Base-by-base conservation (phyloP, 148 eudicot genomes). In the Chenopodium suecicum region DNA sequence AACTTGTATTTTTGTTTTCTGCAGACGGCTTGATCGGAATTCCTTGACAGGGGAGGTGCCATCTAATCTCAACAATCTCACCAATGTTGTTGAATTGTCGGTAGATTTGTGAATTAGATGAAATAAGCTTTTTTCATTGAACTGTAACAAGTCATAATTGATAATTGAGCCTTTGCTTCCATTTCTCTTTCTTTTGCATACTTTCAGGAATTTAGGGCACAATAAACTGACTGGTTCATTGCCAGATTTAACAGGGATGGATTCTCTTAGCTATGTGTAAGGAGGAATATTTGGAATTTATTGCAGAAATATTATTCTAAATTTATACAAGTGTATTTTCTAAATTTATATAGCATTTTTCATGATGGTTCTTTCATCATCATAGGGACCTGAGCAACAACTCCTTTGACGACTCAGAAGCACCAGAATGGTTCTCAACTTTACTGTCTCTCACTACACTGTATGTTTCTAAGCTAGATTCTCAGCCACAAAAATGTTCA, bases 331-430 rank as follows among this genome's bases (percentile, higher is more conserved):
- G 0, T 0, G 58, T 7, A 47, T 2, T 80, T 19, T 23, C 19
- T 29, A 46, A 25, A 64, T 47, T 60, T 64, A 27, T 66, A 27
- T 1, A 56, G 16, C 9, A n/a, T 32, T 70, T 17, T 32, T 31
- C 7, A 13, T 75, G 41, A 34, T 83, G 62, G 19, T 62, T 74
- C 52, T 85, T 58, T 74, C 50, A 8, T 88, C 32, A 72, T 41
- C 19, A 23, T 50, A 93, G 98, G 89, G 98, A 95, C 85, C 88
- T 95, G 86, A 93, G 98, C 90, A 87, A 89, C 87, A 95, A 95
- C 87, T 80, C 87, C 14, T 95, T 95, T 85, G 85, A 69, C 22
- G 81, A 82, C 72, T 86, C 98, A 58, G 90, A 87, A 82, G 92
- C 91, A 70, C 98, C 98, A 8, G 84, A 82, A 65, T 95, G 98